Percentiles rank a stretch among this genome's conserved stretches.
Conservation (phyloP, 169 alveolate species). For the Toxoplasma gondii region DNA sequence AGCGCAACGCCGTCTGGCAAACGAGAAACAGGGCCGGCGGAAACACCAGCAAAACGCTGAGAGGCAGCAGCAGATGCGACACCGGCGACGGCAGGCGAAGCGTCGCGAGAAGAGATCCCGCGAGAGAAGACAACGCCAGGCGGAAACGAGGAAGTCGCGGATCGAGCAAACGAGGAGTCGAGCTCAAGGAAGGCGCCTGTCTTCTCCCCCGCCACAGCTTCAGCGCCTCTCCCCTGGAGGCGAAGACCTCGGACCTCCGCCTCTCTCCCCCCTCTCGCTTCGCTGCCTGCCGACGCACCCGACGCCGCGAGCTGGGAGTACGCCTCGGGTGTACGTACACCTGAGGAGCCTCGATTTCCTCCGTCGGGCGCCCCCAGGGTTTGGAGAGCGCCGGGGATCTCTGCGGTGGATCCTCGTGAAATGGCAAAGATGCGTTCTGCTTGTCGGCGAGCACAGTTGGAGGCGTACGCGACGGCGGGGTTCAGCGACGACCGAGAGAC, state of each 20-base stretch:
- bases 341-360: too few species aligned
- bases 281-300: background rate
- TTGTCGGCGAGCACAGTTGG: background rate
- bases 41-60: too few species aligned
- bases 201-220: background rate
- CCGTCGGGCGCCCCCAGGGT: too few species aligned
- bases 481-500: background rate
- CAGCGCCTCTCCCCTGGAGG: background rate
- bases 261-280: background rate
- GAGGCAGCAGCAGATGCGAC: background rate
- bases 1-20: background rate
- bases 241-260: background rate
- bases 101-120: background rate
- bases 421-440: background rate
- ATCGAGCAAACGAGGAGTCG: background rate
- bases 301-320: background rate
- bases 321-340: too few species aligned
- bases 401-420: background rate
- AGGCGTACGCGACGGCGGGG: conserved; percentile 27
- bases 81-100: background rate
- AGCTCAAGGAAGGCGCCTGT: background rate
- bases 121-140: background rate
- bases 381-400: too few species aligned
- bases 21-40: background rate
- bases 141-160: background rate